phyloP scores from a whole-genome alignment of 345 rosid genomes.

The Gossypium ekmanianum region DNA sequence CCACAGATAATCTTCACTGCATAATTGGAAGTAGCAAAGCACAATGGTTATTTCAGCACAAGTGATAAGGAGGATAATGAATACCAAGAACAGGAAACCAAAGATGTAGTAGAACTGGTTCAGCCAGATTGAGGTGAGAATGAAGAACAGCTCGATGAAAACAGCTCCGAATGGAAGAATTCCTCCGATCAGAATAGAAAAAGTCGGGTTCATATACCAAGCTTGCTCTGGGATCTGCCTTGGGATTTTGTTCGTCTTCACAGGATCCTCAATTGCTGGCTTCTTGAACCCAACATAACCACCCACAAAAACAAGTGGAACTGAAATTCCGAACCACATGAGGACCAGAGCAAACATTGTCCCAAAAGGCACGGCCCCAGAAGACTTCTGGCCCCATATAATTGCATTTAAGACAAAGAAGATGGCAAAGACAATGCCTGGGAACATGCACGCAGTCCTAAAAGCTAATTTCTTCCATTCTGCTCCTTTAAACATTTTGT shows the following conservation, averaged over 20 bases:
- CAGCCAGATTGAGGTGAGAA: constrained; percentile 87
- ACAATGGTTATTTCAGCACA: constrained; percentile 76
- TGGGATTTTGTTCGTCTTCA: constrained; percentile 77
- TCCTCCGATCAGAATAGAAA: constrained; percentile 78
- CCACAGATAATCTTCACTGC: constrained; percentile 83
- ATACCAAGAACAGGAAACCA: constrained; percentile 75
- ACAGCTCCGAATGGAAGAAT: constrained; percentile 85
- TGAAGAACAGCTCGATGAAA: constrained; percentile 83
- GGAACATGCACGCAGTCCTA: constrained; percentile 38
- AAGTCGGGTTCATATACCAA: constrained; percentile 80
- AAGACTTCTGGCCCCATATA: constrained; percentile 83
- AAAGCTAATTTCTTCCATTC: background rate
- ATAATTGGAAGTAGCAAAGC: constrained; percentile 80
- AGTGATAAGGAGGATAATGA: constrained; percentile 60
- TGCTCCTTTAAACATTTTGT: constrained; percentile 6
- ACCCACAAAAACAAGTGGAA: constrained; percentile 69
- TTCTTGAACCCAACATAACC: constrained; percentile 66
- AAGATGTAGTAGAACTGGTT: constrained; percentile 87
- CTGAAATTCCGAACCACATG: constrained; percentile 79
- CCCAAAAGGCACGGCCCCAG: constrained; percentile 86
- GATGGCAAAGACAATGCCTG: constrained; percentile 57
- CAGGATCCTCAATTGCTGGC: constrained; percentile 69
- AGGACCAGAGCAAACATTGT: constrained; percentile 76
- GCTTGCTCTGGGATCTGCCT: constrained; percentile 83
- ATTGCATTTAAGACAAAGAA: constrained; percentile 70